Conservation (phyloP, 805 yeast species). For the Lachancea sp. region DNA sequence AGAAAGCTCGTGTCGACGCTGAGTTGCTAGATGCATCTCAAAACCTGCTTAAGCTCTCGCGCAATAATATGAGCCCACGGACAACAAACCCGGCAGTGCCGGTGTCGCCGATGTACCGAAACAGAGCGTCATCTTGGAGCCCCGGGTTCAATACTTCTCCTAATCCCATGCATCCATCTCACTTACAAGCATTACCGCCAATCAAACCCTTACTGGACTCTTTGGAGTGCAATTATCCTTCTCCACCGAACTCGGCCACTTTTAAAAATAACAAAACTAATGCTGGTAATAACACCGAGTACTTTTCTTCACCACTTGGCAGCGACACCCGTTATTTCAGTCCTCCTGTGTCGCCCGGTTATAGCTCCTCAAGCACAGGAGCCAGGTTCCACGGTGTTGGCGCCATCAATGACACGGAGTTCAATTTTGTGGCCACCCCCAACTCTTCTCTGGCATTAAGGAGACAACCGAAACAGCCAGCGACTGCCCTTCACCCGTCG, state of each 20-base stretch:
- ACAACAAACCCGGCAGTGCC: neutral
- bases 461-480: neutral
- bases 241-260: slow-evolving; percentile 4
- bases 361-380: neutral
- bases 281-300: neutral
- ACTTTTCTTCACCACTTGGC: slow-evolving; percentile 1
- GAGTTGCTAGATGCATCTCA: slow-evolving; percentile 10
- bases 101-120: slow-evolving; percentile 1
- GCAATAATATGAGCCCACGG: slow-evolving; percentile 3
- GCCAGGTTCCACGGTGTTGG: slow-evolving; percentile 1
- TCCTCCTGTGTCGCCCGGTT: slow-evolving; percentile 4
- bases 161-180: neutral
- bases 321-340: slow-evolving; percentile 3
- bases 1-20: slow-evolving; percentile 4
- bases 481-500: neutral
- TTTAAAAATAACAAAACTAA: neutral
- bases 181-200: slow-evolving; percentile 13
- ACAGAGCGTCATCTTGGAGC: slow-evolving; percentile 8
- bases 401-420: neutral
- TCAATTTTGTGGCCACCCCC: slow-evolving; percentile 1
- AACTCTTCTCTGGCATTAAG: neutral
- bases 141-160: slow-evolving; percentile 2
- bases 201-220: slow-evolving; percentile 15
- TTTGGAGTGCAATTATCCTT: slow-evolving; percentile 3
- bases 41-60: slow-evolving; percentile 9